Evolutionary conservation across 2,329 filamentous ascomycete genomes (phyloP), one percentile per base, ranked within the genome.

Genomic region (Ophiostoma perfectum): DNA sequence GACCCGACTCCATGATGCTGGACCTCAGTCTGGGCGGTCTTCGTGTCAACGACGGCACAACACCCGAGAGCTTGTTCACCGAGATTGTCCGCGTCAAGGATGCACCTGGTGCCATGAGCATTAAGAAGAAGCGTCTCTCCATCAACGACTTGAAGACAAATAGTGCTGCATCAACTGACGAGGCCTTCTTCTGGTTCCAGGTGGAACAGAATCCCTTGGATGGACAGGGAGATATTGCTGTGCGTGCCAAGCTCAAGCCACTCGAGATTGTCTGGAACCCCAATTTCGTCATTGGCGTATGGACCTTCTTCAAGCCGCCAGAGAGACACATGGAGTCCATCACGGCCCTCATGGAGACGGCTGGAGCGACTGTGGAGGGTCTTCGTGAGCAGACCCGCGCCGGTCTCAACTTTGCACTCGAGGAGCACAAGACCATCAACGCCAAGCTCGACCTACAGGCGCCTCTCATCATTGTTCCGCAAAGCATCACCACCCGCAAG

Each of bases 271-370:
- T 99, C 38, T 99, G 97, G 85, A 99, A 99, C 74, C 95, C 96
- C 0, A 91, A 89, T 72, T 96, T 98, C 73, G 84, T 98, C 0
- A 88, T 97, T 5, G 93, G 95, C 65, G 88, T 98, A 52, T 92
- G 90, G 67, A 92, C 93, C 73, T 99, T 99, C 81, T 99, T 99
- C 82, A 90, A 94, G 71, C 95, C 95, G 0, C 96, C 95, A 0
- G 93, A 97, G 77, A 86, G 93, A 66, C 96, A 99, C 76, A 97
- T 99, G 93, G 95, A 99, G 76, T 99, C 95, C 9, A 97, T 99
- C 73, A 90, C 88, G 12, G 96, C 95, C 1, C 83, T 99, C 68
- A 92, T 99, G 88, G 96, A 99, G 78, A 92, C 90, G 64, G 95
- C 95, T 5, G 93, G 95, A 38, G 94, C 94, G 1, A 99, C 95